phyloP scores from a whole-genome alignment of 2,329 filamentous ascomycete genomes.

The Monosporascus ibericus region DNA sequence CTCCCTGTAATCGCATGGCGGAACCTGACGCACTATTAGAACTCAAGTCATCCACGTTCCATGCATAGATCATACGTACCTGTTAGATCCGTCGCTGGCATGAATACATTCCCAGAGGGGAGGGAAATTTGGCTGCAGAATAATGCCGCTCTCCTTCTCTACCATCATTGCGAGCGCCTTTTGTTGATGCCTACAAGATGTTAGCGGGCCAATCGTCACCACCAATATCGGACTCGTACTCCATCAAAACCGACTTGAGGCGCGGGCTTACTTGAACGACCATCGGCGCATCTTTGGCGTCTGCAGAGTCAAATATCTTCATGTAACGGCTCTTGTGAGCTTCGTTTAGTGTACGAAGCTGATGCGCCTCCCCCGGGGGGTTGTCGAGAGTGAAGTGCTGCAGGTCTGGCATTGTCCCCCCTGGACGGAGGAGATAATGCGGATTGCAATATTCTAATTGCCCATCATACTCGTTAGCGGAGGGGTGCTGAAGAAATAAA shows the following conservation, averaged over 20 bases:
- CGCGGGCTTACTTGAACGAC: too few species aligned
- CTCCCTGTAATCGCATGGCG: constrained; percentile 3
- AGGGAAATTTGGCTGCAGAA: constrained; percentile 14
- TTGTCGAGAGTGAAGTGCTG: too few species aligned
- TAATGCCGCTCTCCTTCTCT: constrained; percentile 19
- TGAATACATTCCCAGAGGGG: constrained; percentile 14
- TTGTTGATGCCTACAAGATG: constrained; percentile 18
- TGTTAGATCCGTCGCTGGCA: not conserved
- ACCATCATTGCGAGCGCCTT: constrained; percentile 25
- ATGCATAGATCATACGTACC: not conserved
- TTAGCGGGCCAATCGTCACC: too few species aligned
- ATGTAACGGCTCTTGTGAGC: too few species aligned
- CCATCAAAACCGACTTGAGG: too few species aligned
- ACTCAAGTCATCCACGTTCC: not conserved
- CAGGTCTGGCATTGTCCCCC: not conserved
- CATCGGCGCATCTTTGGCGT: too few species aligned
- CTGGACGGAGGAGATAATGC: not conserved
- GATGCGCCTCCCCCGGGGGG: too few species aligned
- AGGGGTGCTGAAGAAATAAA: not conserved
- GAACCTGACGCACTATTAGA: not conserved
- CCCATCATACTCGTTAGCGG: not conserved
- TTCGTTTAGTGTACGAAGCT: too few species aligned
- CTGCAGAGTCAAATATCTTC: too few species aligned
- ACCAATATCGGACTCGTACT: too few species aligned
- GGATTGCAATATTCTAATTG: not conserved